Base-by-base conservation (phyloP, 495 filamentous ascomycete genomes). In the Talaromyces proteolyticus region DNA sequence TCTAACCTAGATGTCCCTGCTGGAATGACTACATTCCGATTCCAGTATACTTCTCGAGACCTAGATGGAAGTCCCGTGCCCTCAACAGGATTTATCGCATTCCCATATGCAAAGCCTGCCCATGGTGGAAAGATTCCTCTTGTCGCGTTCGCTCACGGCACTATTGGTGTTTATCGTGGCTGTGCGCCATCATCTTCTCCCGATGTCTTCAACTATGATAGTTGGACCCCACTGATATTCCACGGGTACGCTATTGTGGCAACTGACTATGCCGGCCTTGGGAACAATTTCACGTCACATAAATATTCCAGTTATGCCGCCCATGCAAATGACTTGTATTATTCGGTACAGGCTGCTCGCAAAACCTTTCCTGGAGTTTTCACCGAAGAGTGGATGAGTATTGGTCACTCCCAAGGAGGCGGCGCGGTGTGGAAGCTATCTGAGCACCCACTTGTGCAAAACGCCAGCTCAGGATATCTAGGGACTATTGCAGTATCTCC, bases 331-430 rank as follows among this genome's bases (percentile, higher is more conserved):
- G 76, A 79, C 45, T 34, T 72, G 1, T 55, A 69, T 20, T 73
- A 75, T 53, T 59, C 66, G 11, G 51, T 80, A 7, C 40, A 65
- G 36, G 75, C 78, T 3, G 72, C 70, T 10, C 66, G 63, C 21
- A 52, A 50, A n/a, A 67, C 66, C 0, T 77, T 78, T 43, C 57
- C 65, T 0, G 49, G 54, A 2, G 36, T 51, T 3, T 56, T 72
- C 24, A 61, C 59, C n/a, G 34, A 49, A 3, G 47, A 64, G 4
- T 81, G 75, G 51, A 68, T 74, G 1, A 51, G 58, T 0, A 59
- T 76, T 20, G 77, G 77, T 0, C 76, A 79, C 47, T 72, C 66
- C 22, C 72, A 78, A 55, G 74, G 75, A 0, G 77, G 72, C 10
- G 67, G 68, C 0, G 67, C 66, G 0, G 68, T 69, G 3, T 78